Base-by-base conservation (phyloP, 495 filamentous ascomycete species). In the Glutinoglossum americanum region DNA sequence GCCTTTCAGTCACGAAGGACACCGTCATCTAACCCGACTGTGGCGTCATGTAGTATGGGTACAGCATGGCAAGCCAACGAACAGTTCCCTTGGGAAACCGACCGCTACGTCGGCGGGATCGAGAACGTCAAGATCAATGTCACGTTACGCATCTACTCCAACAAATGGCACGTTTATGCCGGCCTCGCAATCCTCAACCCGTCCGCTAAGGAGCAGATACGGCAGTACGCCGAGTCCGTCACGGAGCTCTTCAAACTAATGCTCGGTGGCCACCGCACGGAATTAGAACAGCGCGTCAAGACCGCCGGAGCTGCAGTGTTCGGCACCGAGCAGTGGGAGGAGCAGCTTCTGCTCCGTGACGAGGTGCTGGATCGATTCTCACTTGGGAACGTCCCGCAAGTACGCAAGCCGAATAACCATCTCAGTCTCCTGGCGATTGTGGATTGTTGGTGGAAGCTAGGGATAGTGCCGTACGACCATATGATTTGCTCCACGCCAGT, bases 111-210 rank as follows among this genome's bases (percentile, higher is more conserved):
- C 3, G 90, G 92, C 55, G 92, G 93, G 26, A 95, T 98, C 65
- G 92, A 98, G 72, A 98, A 98, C 69, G 87, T 97, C 65, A 98
- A 98, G 72, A 96, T 96, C 70, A 98, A 98, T 69, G 80, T 96
- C 60, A 97, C 87, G 41, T 70, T 98, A 60, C 87, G 92, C 63
- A 98, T 98, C 68, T 98, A 96, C 71, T 82, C 84, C 59, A 93
- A 94, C 68, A 97, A 96, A 69, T 98, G 92, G 92, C 92, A 98
- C 69, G 92, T 98, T 57, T 98, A 98, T 68, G 92, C 92, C 33
- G 92, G 92, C 3, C 81, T 98, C 7, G 92, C 93, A 6, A 98
- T 98, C 68, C 76, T 98, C 41, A 98, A 98, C 67, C 89, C 89
- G 4, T 80, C 84, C 25, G 92, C 92, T 1, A 86, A 87, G 66